Evolutionary conservation across 371 early-diverging fungal genomes (phyloP).

Genomic region (Mortierella sp.): DNA sequence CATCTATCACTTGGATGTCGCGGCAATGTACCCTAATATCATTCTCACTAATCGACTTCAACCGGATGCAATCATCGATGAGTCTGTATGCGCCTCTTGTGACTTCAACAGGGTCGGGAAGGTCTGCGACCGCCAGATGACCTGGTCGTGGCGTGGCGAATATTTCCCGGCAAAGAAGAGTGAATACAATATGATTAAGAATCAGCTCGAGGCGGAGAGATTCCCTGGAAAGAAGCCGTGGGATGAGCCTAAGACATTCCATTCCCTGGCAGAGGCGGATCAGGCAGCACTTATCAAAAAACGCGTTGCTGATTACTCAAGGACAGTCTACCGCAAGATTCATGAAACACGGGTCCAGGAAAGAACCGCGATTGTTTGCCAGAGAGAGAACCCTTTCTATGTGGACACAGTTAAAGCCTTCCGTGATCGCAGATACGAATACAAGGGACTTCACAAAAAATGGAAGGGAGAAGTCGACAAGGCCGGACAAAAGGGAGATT

Average conservation of each 20-base stretch:
- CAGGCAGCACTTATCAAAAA: slow-evolving; percentile 81
- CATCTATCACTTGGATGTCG: slow-evolving; percentile 99
- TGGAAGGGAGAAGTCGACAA: slow-evolving; percentile 89
- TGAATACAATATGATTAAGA: slow-evolving; percentile 94
- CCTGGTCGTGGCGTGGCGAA: slow-evolving; percentile 99
- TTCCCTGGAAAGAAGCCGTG: slow-evolving; percentile 74
- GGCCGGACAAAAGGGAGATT: slow-evolving; percentile 71
- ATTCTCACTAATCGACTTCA: slow-evolving; percentile 99
- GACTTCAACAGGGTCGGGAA: slow-evolving; percentile 93
- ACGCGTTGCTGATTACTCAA: slow-evolving; percentile 89
- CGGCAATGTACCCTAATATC: slow-evolving; percentile 99
- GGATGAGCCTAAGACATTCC: slow-evolving; percentile 73
- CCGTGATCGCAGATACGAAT: slow-evolving; percentile 98
- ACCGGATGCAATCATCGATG: slow-evolving; percentile 97
- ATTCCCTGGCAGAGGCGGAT: slow-evolving; percentile 71
- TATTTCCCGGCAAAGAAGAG: slow-evolving; percentile 91
- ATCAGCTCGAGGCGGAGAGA: slow-evolving; percentile 84
- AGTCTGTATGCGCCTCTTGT: slow-evolving; percentile 94
- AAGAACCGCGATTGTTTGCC: slow-evolving; percentile 94
- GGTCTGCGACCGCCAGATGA: slow-evolving; percentile 94
- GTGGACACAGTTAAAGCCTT: slow-evolving; percentile 98
- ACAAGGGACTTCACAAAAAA: slow-evolving; percentile 93
- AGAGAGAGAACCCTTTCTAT: slow-evolving; percentile 99
- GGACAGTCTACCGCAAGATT: slow-evolving; percentile 90
- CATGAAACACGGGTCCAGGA: slow-evolving; percentile 84